Evolutionary conservation across 495 filamentous ascomycete genomes (phyloP), one percentile per base, ranked within the genome.

Genomic region (Physcia stellaris): DNA sequence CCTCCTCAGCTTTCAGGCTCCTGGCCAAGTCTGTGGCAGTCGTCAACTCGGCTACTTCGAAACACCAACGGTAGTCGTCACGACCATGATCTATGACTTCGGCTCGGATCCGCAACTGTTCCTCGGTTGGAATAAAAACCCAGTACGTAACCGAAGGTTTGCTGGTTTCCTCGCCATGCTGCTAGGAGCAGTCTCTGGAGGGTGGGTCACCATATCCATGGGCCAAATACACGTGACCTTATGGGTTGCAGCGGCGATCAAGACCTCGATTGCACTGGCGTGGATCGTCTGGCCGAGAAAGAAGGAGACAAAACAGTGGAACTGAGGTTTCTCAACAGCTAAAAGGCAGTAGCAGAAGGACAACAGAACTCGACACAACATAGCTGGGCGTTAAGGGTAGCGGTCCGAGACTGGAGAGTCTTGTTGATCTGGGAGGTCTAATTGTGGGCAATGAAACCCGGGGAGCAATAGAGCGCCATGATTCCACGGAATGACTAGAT

Each of bases 1-100:
- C 1, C 58, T 84, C 21, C 56, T 86, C 39, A 75, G 77, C 2
- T 80, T 84, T 53, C 79, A 85, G 53, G 74, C 70, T 23, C 75
- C 74, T 10, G 79, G 78, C 1, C 74, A 77, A 48, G 82, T 84
- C 46, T 69, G 75, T 4, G 71, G 70, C 37, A 73, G 65, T 43
- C 63, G 81, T 4, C 51, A 71, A 10, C 54, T 86, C 29, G 74
- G 75, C 1, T 71, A 74, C 46, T 68, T 70, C 40, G 79, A 83
- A 54, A 69, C 85, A 28, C 80, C 81, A 10, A 79, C 77, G 1
- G 79, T 77, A 20, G 81, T 86, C 9, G 55, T 84, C 48, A 85
- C 80, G 4, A 79, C 67, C 39, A 64, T 83, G 17, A 75, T 83
- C 42, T 79, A 74, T 48, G 79, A 83, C 45, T 55, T 84, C 37